Evolutionary conservation across 2,329 filamentous ascomycete genomes (phyloP).

Genomic region (Ophiocordyceps camponoti-rufipedis): DNA sequence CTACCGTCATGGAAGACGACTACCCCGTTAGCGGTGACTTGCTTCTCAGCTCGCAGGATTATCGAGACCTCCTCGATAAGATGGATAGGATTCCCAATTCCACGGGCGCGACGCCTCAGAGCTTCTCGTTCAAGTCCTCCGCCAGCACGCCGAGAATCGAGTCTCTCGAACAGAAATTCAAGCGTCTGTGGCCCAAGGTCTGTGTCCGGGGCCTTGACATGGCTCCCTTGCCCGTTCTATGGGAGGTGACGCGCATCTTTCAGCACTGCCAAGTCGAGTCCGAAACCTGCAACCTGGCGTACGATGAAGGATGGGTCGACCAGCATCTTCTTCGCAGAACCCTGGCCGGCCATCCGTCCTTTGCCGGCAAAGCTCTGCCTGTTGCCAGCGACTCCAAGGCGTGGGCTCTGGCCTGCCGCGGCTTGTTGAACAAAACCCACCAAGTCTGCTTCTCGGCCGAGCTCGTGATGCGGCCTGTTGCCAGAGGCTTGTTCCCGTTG

Average conservation of each 20-base stretch:
- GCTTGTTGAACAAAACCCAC: conserved; percentile 15
- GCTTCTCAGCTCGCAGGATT: background rate
- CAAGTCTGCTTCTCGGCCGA: conserved; percentile 24
- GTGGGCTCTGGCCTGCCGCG: conserved; percentile 25
- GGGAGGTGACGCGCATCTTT: conserved; percentile 32
- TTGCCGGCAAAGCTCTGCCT: conserved; percentile 28
- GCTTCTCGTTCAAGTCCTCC: too few relatives aligned
- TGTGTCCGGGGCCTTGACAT: conserved; percentile 14
- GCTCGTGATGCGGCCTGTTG: conserved; percentile 15
- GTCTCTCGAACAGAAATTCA: conserved; percentile 10
- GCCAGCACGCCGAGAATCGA: too few relatives aligned
- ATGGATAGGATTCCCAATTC: background rate
- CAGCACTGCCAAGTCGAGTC: conserved; percentile 25
- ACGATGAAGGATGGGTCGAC: conserved; percentile 21
- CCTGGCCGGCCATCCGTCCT: conserved; percentile 19
- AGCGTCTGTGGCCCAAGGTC: conserved; percentile 13
- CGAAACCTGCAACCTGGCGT: conserved; percentile 14
- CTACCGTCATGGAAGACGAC: background rate
- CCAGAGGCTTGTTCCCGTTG: conserved; percentile 21
- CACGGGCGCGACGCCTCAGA: too few relatives aligned
- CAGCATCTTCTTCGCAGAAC: conserved; percentile 23
- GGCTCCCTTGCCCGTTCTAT: conserved; percentile 29
- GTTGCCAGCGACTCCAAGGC: conserved; percentile 22
- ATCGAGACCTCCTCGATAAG: background rate
- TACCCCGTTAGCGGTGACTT: background rate